A percentile compares a stretch with the other conserved stretches of the same genome.
Evolutionary conservation across 1,284 basidiomycete species (phyloP).

Genomic region (Naganishia liquefaciens): DNA sequence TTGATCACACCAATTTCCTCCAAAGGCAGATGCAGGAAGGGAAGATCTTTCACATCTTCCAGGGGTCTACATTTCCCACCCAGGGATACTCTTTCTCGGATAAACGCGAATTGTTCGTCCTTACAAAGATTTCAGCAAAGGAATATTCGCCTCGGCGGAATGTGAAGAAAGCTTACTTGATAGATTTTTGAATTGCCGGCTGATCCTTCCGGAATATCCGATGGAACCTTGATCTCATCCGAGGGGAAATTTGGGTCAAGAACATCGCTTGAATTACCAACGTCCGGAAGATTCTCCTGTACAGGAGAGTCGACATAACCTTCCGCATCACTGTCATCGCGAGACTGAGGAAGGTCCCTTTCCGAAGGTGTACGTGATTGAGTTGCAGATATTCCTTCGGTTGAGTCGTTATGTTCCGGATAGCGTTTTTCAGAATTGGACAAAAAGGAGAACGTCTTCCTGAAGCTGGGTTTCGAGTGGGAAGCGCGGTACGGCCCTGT

Average conservation of each 20-base stretch:
- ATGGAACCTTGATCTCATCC: constrained; percentile 33
- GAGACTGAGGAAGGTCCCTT: constrained; percentile 1
- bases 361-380: constrained; percentile 3
- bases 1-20: constrained; percentile 61
- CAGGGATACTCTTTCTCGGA: constrained; percentile 83
- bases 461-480: constrained; percentile 16
- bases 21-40: constrained; percentile 64
- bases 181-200: constrained; percentile 33
- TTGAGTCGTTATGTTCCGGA: neutral
- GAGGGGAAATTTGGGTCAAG: constrained; percentile 22
- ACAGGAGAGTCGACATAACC: constrained; percentile 17
- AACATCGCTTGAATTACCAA: neutral
- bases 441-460: constrained; percentile 18
- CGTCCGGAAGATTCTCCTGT: constrained; percentile 15
- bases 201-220: constrained; percentile 28
- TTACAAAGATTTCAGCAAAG: neutral
- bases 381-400: neutral
- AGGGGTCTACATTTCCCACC: constrained; percentile 74
- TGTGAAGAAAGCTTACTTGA: constrained; percentile 18
- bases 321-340: constrained; percentile 13
- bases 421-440: neutral
- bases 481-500: neutral
- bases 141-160: neutral
- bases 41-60: constrained; percentile 68
- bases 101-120: constrained; percentile 57